Evolutionary conservation across 176 grass and related monocot genomes (phyloP).

Genomic region (Rhynchospora breviuscula): DNA sequence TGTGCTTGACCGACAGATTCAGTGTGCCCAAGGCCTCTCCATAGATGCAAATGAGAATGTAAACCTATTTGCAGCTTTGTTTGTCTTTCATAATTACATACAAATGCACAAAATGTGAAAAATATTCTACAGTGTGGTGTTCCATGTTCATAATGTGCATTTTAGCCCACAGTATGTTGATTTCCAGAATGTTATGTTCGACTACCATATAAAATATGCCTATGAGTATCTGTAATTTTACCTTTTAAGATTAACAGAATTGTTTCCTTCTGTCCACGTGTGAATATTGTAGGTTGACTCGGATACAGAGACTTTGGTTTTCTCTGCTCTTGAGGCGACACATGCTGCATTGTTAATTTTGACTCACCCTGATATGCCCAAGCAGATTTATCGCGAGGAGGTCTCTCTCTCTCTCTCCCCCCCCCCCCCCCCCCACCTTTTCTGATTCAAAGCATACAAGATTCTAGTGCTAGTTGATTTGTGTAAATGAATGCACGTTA

Average conservation of each 20-base stretch:
- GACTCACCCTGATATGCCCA: slow-evolving; percentile 88
- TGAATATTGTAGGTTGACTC: slow-evolving; percentile 26
- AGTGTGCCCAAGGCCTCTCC: slow-evolving; percentile 85
- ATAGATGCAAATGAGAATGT: slow-evolving; percentile 82
- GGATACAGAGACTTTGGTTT: slow-evolving; percentile 66
- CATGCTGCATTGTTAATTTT: slow-evolving; percentile 90
- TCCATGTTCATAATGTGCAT: slow-evolving; percentile 1
- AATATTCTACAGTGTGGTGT: too few species aligned
- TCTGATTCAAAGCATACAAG: slow-evolving; percentile 5
- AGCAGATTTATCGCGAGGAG: slow-evolving; percentile 95
- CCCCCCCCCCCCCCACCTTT: background rate
- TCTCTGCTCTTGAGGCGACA: slow-evolving; percentile 81
- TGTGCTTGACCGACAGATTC: slow-evolving; percentile 87
- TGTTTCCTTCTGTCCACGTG: background rate
- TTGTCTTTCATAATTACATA: slow-evolving; percentile 6
- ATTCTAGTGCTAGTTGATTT: background rate
- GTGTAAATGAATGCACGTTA: background rate
- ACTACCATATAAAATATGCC: background rate
- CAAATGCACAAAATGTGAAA: background rate
- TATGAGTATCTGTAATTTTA: background rate
- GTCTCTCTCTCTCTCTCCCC: slow-evolving; percentile 34
- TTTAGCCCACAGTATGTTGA: background rate
- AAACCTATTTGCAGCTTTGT: slow-evolving; percentile 18
- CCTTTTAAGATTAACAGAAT: background rate
- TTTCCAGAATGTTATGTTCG: background rate